These are phyloP conservation scores for Corylus avellana DNA, from an alignment of 306 rosid species.

Conservation along the genomic window DNA sequence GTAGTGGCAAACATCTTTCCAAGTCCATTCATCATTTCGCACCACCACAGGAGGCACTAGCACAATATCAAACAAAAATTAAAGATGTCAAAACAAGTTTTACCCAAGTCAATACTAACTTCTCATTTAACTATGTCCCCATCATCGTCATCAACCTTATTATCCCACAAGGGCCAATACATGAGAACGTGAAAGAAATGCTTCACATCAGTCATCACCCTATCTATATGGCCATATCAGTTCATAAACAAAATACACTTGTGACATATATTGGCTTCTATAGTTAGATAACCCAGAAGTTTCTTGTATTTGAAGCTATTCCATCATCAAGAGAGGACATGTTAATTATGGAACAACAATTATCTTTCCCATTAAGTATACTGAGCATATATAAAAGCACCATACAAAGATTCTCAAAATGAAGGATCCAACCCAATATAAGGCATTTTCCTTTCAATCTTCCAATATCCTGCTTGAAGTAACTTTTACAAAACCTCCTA, in stretches of 20 bases:
- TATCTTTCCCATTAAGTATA: neutral
- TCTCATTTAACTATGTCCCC: constrained; percentile 4
- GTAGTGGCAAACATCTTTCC: constrained; percentile 72
- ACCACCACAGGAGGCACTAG: constrained; percentile 93
- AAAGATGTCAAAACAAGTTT: constrained; percentile 20
- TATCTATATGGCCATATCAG: neutral
- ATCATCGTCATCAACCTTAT: neutral
- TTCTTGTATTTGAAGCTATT: neutral
- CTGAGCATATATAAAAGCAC: neutral
- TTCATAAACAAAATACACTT: neutral
- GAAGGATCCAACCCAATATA: neutral
- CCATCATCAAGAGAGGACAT: neutral
- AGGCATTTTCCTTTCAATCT: neutral
- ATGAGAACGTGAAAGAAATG: neutral
- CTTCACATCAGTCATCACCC: neutral
- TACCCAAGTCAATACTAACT: neutral
- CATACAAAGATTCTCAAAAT: neutral
- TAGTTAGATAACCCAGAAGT: neutral
- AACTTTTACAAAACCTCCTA: neutral
- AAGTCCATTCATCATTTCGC: constrained; percentile 79
- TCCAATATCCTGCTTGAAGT: neutral
- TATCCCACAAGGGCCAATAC: neutral
- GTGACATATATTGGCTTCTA: neutral
- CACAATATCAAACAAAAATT: constrained; percentile 37
- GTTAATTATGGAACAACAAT: neutral